phyloP scores from a whole-genome alignment of 2,329 filamentous ascomycete genomes.

The Pestalotiopsis sp. region DNA sequence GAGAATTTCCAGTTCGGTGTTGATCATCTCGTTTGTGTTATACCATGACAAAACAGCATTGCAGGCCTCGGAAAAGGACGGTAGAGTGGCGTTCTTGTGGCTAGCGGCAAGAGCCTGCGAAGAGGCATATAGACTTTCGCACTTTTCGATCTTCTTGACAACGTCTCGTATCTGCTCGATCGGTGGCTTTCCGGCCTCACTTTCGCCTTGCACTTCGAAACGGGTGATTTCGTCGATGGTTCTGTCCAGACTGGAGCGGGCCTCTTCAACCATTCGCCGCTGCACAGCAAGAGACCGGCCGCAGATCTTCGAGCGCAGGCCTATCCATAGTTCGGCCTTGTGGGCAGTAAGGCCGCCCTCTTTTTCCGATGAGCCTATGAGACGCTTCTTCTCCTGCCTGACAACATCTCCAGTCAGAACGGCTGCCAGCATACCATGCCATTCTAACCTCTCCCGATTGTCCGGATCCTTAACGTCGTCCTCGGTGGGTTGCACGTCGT shows the following conservation, averaged over 20 bases:
- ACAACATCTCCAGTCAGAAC: slow-evolving; percentile 96
- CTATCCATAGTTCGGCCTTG: slow-evolving; percentile 83
- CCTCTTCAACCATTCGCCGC: slow-evolving; percentile 84
- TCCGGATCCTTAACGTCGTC: slow-evolving; percentile 88
- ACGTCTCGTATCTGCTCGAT: slow-evolving; percentile 88
- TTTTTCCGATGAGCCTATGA: slow-evolving; percentile 74
- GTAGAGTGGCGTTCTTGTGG: slow-evolving; percentile 75
- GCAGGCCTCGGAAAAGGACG: slow-evolving; percentile 77
- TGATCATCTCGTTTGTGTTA: slow-evolving; percentile 95
- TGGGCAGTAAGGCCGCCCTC: slow-evolving; percentile 63
- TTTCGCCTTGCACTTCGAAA: slow-evolving; percentile 92
- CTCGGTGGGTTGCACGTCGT: slow-evolving; percentile 82
- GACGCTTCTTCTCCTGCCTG: slow-evolving; percentile 93
- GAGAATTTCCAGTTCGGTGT: slow-evolving; percentile 86
- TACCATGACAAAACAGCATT: slow-evolving; percentile 93
- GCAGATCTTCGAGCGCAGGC: slow-evolving; percentile 79
- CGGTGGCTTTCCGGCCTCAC: slow-evolving; percentile 84
- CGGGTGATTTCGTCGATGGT: slow-evolving; percentile 85
- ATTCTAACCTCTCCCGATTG: slow-evolving; percentile 89
- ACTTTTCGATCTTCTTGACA: slow-evolving; percentile 86
- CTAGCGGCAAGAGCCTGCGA: slow-evolving; percentile 70
- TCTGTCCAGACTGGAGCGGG: slow-evolving; percentile 69
- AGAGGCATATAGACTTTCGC: slow-evolving; percentile 83
- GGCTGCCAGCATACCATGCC: slow-evolving; percentile 96
- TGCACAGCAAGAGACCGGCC: slow-evolving; percentile 84